Conservation (phyloP, 371 early-diverging fungal species). For the Mortierella sp. region DNA sequence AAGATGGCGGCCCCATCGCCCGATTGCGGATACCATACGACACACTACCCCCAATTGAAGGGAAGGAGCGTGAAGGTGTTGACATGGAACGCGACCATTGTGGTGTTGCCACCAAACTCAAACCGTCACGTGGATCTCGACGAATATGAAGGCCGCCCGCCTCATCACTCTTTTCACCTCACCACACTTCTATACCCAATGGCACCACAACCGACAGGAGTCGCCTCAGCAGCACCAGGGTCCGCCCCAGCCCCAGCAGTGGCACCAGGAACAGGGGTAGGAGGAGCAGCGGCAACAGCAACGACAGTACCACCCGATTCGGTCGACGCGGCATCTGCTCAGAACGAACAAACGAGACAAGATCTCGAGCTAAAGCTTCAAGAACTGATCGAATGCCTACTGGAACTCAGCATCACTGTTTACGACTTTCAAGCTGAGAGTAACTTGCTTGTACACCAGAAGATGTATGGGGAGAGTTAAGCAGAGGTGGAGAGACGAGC, state of each 20-base stretch:
- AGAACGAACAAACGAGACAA: constrained; percentile 50
- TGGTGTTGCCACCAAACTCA: too few relatives aligned
- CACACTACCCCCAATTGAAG: too few relatives aligned
- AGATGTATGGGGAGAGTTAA: constrained; percentile 61
- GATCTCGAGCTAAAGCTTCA: constrained; percentile 67
- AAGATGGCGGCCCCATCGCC: too few relatives aligned
- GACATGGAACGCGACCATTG: too few relatives aligned
- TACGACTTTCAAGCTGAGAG: constrained; percentile 79
- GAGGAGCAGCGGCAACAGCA: background rate
- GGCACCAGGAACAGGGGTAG: background rate
- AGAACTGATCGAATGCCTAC: constrained; percentile 67
- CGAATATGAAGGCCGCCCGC: too few relatives aligned
- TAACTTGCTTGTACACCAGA: constrained; percentile 67
- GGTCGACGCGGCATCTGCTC: constrained; percentile 15
- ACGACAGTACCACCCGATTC: constrained; percentile 7
- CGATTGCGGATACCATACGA: too few relatives aligned
- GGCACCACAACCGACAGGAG: constrained; percentile 15
- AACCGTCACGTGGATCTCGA: too few relatives aligned
- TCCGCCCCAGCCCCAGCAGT: too few relatives aligned
- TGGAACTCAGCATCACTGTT: constrained; percentile 74
- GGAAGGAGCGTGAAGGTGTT: too few relatives aligned
- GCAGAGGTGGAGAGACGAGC: background rate
- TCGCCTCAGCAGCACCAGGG: constrained; percentile 3
- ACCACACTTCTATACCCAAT: background rate
- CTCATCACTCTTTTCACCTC: too few relatives aligned